Conservation (phyloP, 176 grass and related monocot genomes). For the Otatea glauca region DNA sequence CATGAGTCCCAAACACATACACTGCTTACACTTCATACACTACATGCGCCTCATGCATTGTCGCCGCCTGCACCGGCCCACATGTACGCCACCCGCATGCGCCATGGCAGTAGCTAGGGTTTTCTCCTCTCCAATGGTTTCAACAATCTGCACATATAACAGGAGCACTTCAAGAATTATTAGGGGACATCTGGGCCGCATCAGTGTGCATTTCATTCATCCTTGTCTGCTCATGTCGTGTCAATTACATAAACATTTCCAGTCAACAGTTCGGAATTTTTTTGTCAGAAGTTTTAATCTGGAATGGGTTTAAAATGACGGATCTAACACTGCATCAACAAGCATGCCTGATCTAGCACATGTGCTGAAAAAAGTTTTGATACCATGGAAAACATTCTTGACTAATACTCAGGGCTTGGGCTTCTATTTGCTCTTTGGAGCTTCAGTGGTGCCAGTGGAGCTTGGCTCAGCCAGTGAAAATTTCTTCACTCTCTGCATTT, state of each 20-base stretch:
- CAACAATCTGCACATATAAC: too few species aligned
- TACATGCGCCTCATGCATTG: too few species aligned
- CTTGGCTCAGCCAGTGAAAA: slow-evolving; percentile 65
- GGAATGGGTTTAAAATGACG: background rate
- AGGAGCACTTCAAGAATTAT: too few species aligned
- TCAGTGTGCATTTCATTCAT: background rate
- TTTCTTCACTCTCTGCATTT: slow-evolving; percentile 79
- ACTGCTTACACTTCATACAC: too few species aligned
- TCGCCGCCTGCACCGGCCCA: too few species aligned
- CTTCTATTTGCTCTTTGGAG: slow-evolving; percentile 51
- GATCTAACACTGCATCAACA: background rate
- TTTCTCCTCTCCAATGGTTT: too few species aligned
- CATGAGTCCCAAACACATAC: too few species aligned
- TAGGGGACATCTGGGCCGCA: too few species aligned
- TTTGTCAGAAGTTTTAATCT: background rate
- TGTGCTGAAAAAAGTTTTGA: background rate
- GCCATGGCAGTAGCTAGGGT: too few species aligned
- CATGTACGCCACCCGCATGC: too few species aligned
- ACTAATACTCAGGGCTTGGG: background rate
- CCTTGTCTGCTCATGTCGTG: background rate
- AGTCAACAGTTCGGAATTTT: background rate
- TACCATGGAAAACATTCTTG: background rate
- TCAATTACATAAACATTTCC: background rate
- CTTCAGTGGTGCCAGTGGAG: slow-evolving; percentile 39
- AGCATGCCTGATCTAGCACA: background rate